Evolutionary conservation across 208 protist species (phyloP), one percentile per base, ranked within the genome.

Genomic region (Kentomonas sorsogonicus): DNA sequence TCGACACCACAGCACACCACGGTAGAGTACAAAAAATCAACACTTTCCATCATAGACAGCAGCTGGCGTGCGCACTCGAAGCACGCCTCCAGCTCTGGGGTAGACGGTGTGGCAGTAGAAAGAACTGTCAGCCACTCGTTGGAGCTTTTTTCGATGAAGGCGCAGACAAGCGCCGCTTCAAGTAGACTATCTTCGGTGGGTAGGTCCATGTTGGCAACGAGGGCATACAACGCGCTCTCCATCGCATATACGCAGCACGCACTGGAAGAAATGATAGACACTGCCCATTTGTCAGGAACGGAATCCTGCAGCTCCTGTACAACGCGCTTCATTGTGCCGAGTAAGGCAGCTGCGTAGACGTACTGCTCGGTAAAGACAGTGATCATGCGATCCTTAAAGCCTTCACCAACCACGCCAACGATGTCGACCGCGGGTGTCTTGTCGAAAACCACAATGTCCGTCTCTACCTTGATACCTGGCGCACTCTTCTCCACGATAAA

Each of bases 361-460:
- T 94, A 86, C 68, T 94, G 81, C 54, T 87, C 84, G 27, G 84
- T 89, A 53, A 90, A 87, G 6, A 90, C 47, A n/a, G 83, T 80
- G 33, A 89, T 79, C 82, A 90, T 86, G 20, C 66, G 62, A 59
- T 91, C 70, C 63, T 83, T 88, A 58, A 90, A 91, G 6, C 83
- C 88, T 26, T 94, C 88, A 20, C 88, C 87, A 41, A 94, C 72
- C 4, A 80, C 77, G 7, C 88, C 88, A 60, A 94, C 67, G 30
- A 89, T 60, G 48, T 89, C 83, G 15, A 71, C 63, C 9, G 53
- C 83, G 11, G 70, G 73, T 11, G 79, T 48, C 30, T 76, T 74
- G 5, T 73, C 59, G 30, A 91, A 75, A 27, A 55, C 62, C 48
- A 94, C 68, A 0, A 29, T 46, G 38, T 77, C 53, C 27, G 60